Evolutionary conservation across 805 yeast genomes (phyloP).

Genomic region (Sungouiozyma intestinalis): DNA sequence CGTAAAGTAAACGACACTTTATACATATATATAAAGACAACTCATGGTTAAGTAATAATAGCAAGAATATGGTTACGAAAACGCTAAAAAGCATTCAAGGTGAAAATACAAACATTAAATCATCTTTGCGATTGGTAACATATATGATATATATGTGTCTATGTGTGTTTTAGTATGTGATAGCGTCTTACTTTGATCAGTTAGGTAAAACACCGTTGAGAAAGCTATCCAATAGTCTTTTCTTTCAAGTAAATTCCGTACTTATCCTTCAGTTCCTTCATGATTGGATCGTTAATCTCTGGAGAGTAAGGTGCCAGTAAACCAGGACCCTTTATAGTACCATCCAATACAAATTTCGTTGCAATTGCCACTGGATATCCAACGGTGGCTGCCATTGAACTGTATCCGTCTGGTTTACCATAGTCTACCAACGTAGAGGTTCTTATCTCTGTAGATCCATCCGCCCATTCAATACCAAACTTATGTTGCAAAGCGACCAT

Average conservation of each 20-base stretch:
- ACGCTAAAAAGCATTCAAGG: not conserved
- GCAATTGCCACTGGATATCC: constrained; percentile 99
- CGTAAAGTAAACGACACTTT: too few relatives aligned
- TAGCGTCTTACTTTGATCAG: too few relatives aligned
- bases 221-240: constrained; percentile 56
- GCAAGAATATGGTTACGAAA: not conserved
- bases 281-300: constrained; percentile 81
- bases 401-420: constrained; percentile 82
- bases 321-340: constrained; percentile 69
- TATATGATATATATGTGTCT: constrained; percentile 1
- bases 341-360: constrained; percentile 71
- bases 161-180: too few relatives aligned
- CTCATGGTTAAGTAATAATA: not conserved
- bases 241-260: constrained; percentile 82
- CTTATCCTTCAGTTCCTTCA: constrained; percentile 82
- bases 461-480: constrained; percentile 94
- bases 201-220: too few relatives aligned
- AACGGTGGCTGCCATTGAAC: constrained; percentile 96
- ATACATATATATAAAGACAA: too few relatives aligned
- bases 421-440: constrained; percentile 92
- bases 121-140: not conserved
- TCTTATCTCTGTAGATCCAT: constrained; percentile 83
- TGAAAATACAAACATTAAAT: too few relatives aligned
- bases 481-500: constrained; percentile 93
- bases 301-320: constrained; percentile 88